Base-by-base conservation (phyloP, 495 filamentous ascomycete genomes). In the Tuber aestivum region DNA sequence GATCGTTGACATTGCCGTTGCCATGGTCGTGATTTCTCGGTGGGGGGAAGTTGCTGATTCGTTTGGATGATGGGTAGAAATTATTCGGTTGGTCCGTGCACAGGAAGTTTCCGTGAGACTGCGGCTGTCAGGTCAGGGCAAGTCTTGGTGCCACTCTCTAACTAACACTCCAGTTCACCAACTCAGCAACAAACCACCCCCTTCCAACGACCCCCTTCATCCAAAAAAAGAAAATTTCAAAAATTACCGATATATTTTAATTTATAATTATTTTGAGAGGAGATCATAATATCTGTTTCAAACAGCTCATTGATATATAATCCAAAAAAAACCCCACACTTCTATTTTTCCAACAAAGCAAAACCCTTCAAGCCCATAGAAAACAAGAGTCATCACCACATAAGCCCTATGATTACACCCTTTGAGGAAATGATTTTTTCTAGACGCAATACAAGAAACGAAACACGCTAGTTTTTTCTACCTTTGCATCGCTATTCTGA, bases 291-390 rank as follows among this genome's bases (percentile, higher is more conserved):
- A 35, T 32, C 56, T 20, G 56, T 65, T 65, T 65, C 56, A 65
- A 65, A 18, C 56, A 35, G 27, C 56, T 14, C 27, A 65, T 27
- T 27, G 56, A 35, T 35, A 65, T 65, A 35, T 32, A 65, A 65
- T 32, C 56, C 16, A 65, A 65, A 16, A 20, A 32, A 65, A 65
- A 65, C 18, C 56, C 72, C 77, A 72, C 41, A 45, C 78, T 79
- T 79, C 77, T 79, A 79, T 79, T 79, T 79, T 72, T 77, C 74
- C 71, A 79, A 71, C n/a, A 79, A 71, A 79, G 70, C 27, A 61
- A 27, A 61, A 61, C 56, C 14, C 56, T 65, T 65, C 56, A 65
- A 35, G 3, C 27, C 12, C 27, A 65, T 35, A 65, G 14, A 65
- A 65, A 65, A 65, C 12, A 65, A 32, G 50, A 65, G 56, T 20